Evolutionary conservation across 208 protist genomes (phyloP), one percentile per base, ranked within the genome.

Genomic region (Blechomonas ayalai): DNA sequence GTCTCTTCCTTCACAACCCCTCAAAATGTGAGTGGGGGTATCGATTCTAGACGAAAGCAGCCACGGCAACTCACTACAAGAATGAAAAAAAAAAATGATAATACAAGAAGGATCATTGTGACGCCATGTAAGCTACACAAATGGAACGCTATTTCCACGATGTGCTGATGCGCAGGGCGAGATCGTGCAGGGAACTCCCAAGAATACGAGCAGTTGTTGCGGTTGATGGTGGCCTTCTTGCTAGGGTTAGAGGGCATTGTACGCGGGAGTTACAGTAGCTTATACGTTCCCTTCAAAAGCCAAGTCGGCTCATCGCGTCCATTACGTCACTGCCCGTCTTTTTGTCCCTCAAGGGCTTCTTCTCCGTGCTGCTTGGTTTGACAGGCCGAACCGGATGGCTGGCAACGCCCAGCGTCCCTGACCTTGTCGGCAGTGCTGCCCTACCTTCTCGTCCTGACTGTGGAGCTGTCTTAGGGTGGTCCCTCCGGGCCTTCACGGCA

Each of bases 231-330:
- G n/a, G n/a, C n/a, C n/a, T n/a, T n/a, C n/a, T n/a, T n/a, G n/a
- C n/a, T n/a, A n/a, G n/a, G n/a, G n/a, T n/a, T n/a, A n/a, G n/a
- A n/a, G n/a, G n/a, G n/a, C n/a, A n/a, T n/a, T n/a, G n/a, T n/a
- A n/a, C n/a, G n/a, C n/a, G n/a, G n/a, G n/a, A n/a, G n/a, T n/a
- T n/a, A n/a, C n/a, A n/a, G n/a, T n/a, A n/a, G n/a, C 35, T 23
- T 19, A 39, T 39, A 19, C 16, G 5, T 39, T n/a, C 13, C 24
- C 31, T 3, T 53, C 39, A 79, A 32, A 79, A 69, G 0, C 71
- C 71, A 13, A 80, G 61, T 25, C 59, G 42, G 33, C 32, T 71
- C 66, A 80, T 80, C 2, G 61, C 47, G 18, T 80, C 62, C 41
- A 74, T 59, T 5, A 80, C 40, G 28, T 59, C 58, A 12, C 48